Conservation (phyloP, 1,139 yeast species). For the Scheffersomyces insectosa region DNA sequence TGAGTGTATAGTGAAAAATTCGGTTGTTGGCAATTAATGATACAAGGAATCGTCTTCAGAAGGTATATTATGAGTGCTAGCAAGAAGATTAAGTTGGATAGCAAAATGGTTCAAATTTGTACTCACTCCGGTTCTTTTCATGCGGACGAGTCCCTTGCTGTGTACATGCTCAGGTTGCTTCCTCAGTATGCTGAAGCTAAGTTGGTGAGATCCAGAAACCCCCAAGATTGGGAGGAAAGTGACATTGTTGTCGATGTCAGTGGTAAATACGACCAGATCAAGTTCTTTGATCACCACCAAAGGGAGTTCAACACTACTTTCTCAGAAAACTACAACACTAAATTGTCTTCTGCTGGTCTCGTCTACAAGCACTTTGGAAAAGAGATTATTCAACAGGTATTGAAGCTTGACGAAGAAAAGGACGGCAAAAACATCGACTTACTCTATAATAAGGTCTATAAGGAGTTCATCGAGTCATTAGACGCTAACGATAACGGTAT, state of each 20-base stretch:
- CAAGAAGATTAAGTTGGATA: slow-evolving; percentile 22
- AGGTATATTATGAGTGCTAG: slow-evolving; percentile 8
- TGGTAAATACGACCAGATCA: slow-evolving; percentile 86
- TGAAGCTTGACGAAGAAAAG: slow-evolving; percentile 27
- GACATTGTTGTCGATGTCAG: slow-evolving; percentile 95
- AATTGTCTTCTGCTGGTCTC: slow-evolving; percentile 90
- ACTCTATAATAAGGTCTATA: slow-evolving; percentile 73
- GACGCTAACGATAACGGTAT: slow-evolving; percentile 98
- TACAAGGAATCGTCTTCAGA: background rate
- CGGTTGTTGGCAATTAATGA: background rate
- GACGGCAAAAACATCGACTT: slow-evolving; percentile 49
- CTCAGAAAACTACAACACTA: slow-evolving; percentile 51
- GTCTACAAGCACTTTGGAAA: slow-evolving; percentile 91
- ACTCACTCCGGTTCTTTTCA: slow-evolving; percentile 96
- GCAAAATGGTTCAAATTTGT: slow-evolving; percentile 54
- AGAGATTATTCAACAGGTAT: slow-evolving; percentile 59
- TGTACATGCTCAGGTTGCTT: slow-evolving; percentile 72
- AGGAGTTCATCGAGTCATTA: slow-evolving; percentile 78
- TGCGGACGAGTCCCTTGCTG: slow-evolving; percentile 97
- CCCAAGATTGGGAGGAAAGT: slow-evolving; percentile 78
- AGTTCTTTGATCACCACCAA: slow-evolving; percentile 95
- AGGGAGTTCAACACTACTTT: slow-evolving; percentile 52
- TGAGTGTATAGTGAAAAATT: background rate
- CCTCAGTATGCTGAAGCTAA: slow-evolving; percentile 69
- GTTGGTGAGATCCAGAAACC: slow-evolving; percentile 80